These are phyloP conservation scores for Chrysosporium queenslandicum DNA, from an alignment of 2,329 filamentous ascomycete species.

Conservation along the genomic window DNA sequence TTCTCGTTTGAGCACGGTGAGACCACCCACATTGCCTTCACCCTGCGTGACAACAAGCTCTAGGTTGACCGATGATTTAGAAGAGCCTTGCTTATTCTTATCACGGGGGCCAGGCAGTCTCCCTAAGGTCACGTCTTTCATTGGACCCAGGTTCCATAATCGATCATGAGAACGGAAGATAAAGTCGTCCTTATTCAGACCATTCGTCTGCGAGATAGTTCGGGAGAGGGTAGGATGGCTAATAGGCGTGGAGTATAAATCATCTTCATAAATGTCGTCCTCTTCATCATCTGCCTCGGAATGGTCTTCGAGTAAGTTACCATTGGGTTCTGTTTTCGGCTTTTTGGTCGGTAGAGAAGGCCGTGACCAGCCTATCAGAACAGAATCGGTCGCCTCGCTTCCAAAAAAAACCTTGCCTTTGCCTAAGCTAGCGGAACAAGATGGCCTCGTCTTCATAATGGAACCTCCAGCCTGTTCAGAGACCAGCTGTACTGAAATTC, in stretches of 20 bases:
- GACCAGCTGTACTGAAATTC: slow-evolving; percentile 62
- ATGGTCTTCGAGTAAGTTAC: slow-evolving; percentile 23
- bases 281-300: slow-evolving; percentile 42
- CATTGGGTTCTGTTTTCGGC: slow-evolving; percentile 43
- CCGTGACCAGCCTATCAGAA: slow-evolving; percentile 68
- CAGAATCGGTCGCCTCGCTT: slow-evolving; percentile 71
- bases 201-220: slow-evolving; percentile 19
- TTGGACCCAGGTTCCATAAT: slow-evolving; percentile 67
- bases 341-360: slow-evolving; percentile 51
- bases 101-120: slow-evolving; percentile 35
- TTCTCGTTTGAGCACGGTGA: slow-evolving; percentile 68
- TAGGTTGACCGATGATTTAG: slow-evolving; percentile 19
- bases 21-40: slow-evolving; percentile 50
- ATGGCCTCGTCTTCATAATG: slow-evolving; percentile 52
- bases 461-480: slow-evolving; percentile 52
- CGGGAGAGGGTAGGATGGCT: slow-evolving; percentile 10
- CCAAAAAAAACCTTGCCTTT: slow-evolving; percentile 69
- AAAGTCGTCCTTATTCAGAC: slow-evolving; percentile 44
- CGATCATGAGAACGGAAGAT: slow-evolving; percentile 67
- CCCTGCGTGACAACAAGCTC: slow-evolving; percentile 48
- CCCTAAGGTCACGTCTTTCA: slow-evolving; percentile 64
- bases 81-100: neutral
- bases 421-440: slow-evolving; percentile 60
- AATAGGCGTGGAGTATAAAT: slow-evolving; percentile 37
- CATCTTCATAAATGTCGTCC: slow-evolving; percentile 49